Percentiles rank a stretch among this genome's conserved stretches.
Conservation (phyloP, 768 basidiomycete species). For the Lenzites betulinus region DNA sequence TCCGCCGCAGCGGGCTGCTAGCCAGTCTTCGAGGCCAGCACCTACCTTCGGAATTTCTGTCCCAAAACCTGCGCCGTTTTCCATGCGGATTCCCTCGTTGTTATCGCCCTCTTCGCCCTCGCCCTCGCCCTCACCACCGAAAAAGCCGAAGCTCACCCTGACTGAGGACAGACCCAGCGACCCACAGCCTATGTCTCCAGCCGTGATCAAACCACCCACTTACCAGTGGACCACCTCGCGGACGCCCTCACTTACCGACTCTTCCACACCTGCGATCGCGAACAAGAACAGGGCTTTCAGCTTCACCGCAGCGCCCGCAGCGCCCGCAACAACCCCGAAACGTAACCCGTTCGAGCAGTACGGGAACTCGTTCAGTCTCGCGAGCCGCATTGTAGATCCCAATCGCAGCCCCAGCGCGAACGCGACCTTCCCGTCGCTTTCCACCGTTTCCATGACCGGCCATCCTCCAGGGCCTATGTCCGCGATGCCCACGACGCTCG, state of each 20-base stretch:
- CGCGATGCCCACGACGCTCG: constrained; percentile 9
- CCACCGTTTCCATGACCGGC: constrained; percentile 1
- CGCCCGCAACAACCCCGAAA: neutral
- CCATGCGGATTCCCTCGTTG: neutral
- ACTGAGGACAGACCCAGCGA: neutral
- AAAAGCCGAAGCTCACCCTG: constrained; percentile 11
- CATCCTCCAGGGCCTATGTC: neutral
- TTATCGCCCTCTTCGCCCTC: neutral
- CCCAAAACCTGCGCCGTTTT: neutral
- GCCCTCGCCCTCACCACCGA: constrained; percentile 10
- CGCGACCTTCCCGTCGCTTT: constrained; percentile 12
- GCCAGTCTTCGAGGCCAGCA: neutral
- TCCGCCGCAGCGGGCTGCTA: neutral
- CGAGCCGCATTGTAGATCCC: neutral
- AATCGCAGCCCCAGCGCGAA: neutral
- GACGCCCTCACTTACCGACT: neutral
- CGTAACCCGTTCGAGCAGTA: constrained; percentile 16
- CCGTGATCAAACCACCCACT: neutral
- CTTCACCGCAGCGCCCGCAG: neutral
- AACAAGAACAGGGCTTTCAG: neutral
- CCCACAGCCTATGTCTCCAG: constrained; percentile 3
- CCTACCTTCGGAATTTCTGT: neutral
- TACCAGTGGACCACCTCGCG: constrained; percentile 12
- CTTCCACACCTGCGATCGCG: neutral
- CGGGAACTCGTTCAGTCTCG: neutral